phyloP scores from a whole-genome alignment of 2,329 filamentous ascomycete species.

The Alternaria arborescens region DNA sequence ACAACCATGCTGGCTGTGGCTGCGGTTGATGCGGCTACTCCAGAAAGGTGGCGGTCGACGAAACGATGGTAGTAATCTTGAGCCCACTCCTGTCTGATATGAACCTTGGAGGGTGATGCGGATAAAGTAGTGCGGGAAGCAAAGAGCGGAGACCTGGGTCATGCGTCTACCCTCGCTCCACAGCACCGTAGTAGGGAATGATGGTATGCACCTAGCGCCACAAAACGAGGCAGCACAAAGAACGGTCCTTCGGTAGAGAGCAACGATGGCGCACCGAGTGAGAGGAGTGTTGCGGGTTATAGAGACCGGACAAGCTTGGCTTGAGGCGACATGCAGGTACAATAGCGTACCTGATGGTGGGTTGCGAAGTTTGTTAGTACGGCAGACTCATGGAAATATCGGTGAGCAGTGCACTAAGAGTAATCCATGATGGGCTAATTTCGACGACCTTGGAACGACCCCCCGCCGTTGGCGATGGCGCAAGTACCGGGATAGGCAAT shows the following conservation, averaged over 20 bases:
- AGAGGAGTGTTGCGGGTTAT: conserved; percentile 39
- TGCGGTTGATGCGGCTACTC: conserved; percentile 30
- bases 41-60: conserved; percentile 23
- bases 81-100: conserved; percentile 30
- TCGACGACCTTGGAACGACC: conserved; percentile 35
- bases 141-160: conserved; percentile 38
- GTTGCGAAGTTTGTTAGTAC: conserved; percentile 33
- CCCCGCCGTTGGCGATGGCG: conserved; percentile 36
- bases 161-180: conserved; percentile 47
- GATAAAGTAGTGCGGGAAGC: conserved; percentile 45
- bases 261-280: conserved; percentile 35
- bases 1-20: conserved; percentile 37
- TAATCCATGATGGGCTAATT: conserved; percentile 35
- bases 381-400: conserved; percentile 40
- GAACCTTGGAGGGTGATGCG: conserved; percentile 35
- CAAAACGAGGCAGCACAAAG: conserved; percentile 34
- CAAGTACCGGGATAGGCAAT: conserved; percentile 38
- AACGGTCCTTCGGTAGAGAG: conserved; percentile 33
- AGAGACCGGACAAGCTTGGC: conserved; percentile 31
- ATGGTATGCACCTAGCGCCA: conserved; percentile 42
- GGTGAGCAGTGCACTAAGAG: conserved; percentile 39
- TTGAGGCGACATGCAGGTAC: conserved; percentile 41
- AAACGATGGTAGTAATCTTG: conserved; percentile 29
- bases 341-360: conserved; percentile 32
- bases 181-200: conserved; percentile 34